phyloP scores from a whole-genome alignment of 139 green algal genomes.

The Raphidocelis subcapitata region DNA sequence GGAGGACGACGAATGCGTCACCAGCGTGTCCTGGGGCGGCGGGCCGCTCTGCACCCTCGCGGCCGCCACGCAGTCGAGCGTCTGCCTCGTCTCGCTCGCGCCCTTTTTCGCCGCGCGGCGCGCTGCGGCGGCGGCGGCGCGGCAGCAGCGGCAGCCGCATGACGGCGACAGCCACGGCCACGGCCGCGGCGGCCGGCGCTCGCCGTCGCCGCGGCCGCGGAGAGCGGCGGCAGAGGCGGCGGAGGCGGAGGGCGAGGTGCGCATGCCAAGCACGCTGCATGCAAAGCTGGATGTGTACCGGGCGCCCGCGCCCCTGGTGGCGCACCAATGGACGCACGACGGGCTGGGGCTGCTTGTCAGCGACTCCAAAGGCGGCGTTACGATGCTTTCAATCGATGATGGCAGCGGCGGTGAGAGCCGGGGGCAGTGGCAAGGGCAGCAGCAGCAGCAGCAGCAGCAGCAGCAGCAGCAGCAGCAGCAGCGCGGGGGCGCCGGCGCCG shows the following conservation, averaged over 20 bases:
- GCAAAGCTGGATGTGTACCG: conserved; percentile 16
- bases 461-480: not conserved
- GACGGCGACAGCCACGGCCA: not conserved
- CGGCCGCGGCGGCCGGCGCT: conserved; percentile 1
- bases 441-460: conserved; percentile 9
- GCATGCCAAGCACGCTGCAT: conserved; percentile 34
- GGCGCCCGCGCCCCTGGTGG: conserved; percentile 12
- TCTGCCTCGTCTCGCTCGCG: conserved; percentile 41
- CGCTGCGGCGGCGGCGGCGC: not conserved
- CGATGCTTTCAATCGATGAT: conserved; percentile 42
- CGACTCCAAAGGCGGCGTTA: conserved; percentile 35
- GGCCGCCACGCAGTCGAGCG: conserved; percentile 27
- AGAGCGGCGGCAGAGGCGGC: not conserved
- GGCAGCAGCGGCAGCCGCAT: conserved; percentile 3
- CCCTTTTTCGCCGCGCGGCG: conserved; percentile 20
- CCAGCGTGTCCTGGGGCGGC: conserved; percentile 37
- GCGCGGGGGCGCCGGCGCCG: not conserved
- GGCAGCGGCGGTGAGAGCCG: too few relatives aligned
- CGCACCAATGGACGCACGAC: conserved; percentile 50
- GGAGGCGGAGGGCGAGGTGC: conserved; percentile 1
- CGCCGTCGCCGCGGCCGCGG: not conserved
- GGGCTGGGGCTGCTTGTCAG: conserved; percentile 42
- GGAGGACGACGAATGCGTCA: conserved; percentile 30
- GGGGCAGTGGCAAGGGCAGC: too few relatives aligned
- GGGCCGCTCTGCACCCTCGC: conserved; percentile 32